Evolutionary conservation across 148 eudicot genomes (phyloP).

Genomic region (Vaccinium corymbosum): DNA sequence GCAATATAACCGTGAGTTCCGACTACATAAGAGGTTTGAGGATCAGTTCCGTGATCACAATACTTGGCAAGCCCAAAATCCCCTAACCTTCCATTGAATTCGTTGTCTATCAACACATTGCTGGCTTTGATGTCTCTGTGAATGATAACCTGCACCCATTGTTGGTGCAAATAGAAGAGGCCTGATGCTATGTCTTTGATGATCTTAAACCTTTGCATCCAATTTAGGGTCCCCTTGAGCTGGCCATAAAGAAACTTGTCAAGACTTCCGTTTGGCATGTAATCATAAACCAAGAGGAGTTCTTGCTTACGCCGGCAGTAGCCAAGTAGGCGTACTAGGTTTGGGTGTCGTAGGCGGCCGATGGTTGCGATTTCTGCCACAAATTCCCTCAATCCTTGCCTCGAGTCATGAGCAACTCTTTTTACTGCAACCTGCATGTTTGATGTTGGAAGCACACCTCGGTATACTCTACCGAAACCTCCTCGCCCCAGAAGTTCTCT

Average conservation of each 20-base stretch:
- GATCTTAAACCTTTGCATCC: conserved; percentile 10
- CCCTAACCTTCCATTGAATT: conserved; percentile 2
- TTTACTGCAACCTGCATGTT: neutral
- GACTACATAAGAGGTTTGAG: neutral
- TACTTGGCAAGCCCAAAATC: conserved; percentile 15
- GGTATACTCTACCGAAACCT: conserved; percentile 5
- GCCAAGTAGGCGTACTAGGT: conserved; percentile 3
- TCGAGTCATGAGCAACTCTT: conserved; percentile 1
- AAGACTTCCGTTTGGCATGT: neutral
- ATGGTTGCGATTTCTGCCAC: conserved; percentile 16
- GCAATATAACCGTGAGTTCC: conserved; percentile 3
- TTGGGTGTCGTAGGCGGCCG: neutral
- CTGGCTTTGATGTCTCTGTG: conserved; percentile 13
- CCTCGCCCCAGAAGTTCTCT: neutral
- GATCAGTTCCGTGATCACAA: neutral
- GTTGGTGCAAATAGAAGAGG: neutral
- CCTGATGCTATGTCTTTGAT: conserved; percentile 13
- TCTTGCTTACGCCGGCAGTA: conserved; percentile 11
- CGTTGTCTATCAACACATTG: neutral
- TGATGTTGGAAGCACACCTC: neutral
- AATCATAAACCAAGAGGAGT: conserved; percentile 7
- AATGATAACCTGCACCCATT: conserved; percentile 6
- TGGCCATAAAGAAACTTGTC: conserved; percentile 4
- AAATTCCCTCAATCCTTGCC: conserved; percentile 13
- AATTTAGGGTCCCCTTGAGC: neutral